phyloP scores from a whole-genome alignment of 352 stramenopile genomes.

The Globisporangium viniferum region DNA sequence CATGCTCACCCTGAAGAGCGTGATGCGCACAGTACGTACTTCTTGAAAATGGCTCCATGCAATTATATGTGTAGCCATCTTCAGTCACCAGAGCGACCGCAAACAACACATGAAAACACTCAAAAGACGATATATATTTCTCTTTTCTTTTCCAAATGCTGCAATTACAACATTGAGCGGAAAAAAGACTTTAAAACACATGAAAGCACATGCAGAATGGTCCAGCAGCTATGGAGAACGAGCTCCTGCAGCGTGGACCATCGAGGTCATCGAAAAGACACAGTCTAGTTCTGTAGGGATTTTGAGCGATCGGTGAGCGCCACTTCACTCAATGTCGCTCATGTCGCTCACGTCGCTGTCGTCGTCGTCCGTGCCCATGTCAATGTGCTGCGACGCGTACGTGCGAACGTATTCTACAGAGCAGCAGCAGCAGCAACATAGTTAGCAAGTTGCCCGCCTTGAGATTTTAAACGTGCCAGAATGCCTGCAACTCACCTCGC shows the following conservation, averaged over 20 bases:
- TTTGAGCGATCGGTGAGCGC: background rate
- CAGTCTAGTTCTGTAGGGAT: background rate
- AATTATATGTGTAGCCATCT: background rate
- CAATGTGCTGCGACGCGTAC: constrained; percentile 73
- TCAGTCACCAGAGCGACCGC: background rate
- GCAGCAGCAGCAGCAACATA: background rate
- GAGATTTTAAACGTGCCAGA: background rate
- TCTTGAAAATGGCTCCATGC: background rate
- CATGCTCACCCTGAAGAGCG: background rate
- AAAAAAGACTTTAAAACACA: background rate
- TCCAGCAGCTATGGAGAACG: background rate
- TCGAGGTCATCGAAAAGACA: constrained; percentile 4
- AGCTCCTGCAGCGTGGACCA: background rate
- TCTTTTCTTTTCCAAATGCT: background rate
- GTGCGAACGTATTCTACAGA: constrained; percentile 71
- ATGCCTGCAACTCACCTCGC: constrained; percentile 41
- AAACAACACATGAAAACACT: background rate
- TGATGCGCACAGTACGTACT: background rate
- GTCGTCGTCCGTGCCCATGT: constrained; percentile 66
- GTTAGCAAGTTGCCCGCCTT: background rate
- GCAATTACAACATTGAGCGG: background rate
- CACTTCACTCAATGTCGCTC: constrained; percentile 57
- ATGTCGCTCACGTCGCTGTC: constrained; percentile 85
- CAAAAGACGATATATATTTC: background rate
- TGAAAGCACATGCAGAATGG: constrained; percentile 10